A percentile compares a stretch with the other conserved stretches of the same genome.
phyloP scores from a whole-genome alignment of 441 rosid species.

The Croton laevigatus region DNA sequence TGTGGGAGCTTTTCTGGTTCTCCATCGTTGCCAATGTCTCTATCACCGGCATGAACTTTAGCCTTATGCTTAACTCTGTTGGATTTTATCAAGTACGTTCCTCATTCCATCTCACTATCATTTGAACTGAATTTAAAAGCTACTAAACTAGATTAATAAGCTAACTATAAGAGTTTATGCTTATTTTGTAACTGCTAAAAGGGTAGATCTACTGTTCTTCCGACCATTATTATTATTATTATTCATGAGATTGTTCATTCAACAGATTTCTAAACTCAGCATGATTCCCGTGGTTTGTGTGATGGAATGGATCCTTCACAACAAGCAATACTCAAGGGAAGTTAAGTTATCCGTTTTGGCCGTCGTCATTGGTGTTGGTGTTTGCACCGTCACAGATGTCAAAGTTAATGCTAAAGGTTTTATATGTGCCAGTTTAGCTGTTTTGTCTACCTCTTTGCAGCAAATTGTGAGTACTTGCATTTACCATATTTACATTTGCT shows the following conservation, averaged over 20 bases:
- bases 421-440: slow-evolving; percentile 74
- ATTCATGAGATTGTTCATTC: background rate
- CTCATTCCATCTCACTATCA: background rate
- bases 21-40: slow-evolving; percentile 79
- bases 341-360: slow-evolving; percentile 80
- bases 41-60: slow-evolving; percentile 91
- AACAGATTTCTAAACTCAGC: slow-evolving; percentile 86
- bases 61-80: slow-evolving; percentile 96
- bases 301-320: slow-evolving; percentile 92
- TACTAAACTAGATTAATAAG: background rate
- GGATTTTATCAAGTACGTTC: slow-evolving; percentile 82
- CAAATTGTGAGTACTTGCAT: slow-evolving; percentile 71
- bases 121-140: background rate
- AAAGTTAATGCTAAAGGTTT: slow-evolving; percentile 92
- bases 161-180: background rate
- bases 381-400: slow-evolving; percentile 96
- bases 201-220: background rate
- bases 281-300: slow-evolving; percentile 97
- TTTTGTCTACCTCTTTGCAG: slow-evolving; percentile 80
- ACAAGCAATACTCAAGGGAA: slow-evolving; percentile 72
- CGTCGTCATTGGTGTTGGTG: slow-evolving; percentile 89
- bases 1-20: slow-evolving; percentile 98
- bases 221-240: background rate
- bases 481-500: background rate
- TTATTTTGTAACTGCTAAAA: no score